Evolutionary conservation across 768 basidiomycete genomes (phyloP).

Genomic region (Mycena venus): DNA sequence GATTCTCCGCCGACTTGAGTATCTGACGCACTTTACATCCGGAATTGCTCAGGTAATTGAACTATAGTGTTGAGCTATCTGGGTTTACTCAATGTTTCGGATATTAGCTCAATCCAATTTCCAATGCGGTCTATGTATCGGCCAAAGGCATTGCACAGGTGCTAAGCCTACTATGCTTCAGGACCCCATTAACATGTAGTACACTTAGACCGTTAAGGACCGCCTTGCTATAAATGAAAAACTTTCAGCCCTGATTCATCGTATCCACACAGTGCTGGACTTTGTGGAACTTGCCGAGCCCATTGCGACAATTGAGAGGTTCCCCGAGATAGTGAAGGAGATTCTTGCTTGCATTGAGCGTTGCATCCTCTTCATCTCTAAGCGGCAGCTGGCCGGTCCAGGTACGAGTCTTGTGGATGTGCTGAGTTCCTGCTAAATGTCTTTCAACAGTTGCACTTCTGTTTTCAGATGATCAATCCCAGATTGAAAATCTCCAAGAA

Average conservation of each 20-base stretch:
- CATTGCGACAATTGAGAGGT: neutral
- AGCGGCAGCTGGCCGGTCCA: neutral
- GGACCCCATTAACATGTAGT: too few relatives aligned
- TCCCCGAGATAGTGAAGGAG: neutral
- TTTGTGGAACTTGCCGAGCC: neutral
- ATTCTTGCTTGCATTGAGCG: neutral
- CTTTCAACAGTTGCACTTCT: neutral
- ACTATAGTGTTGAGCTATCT: too few relatives aligned
- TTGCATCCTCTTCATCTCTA: neutral
- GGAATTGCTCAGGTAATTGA: neutral
- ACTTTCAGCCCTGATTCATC: neutral
- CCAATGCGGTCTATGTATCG: neutral
- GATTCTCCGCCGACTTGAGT: neutral
- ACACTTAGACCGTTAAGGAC: neutral
- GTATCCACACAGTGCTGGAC: neutral
- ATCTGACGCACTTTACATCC: neutral
- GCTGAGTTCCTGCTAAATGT: neutral
- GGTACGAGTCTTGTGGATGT: neutral
- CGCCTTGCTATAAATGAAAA: neutral
- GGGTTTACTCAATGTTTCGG: neutral
- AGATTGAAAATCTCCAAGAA: neutral
- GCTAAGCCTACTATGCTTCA: too few relatives aligned
- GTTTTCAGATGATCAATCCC: neutral
- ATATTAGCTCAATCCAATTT: neutral
- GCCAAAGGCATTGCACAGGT: neutral